Percentiles rank a stretch among this genome's conserved stretches.
Evolutionary conservation across 768 basidiomycete genomes (phyloP).

Genomic region (Russula sp.): DNA sequence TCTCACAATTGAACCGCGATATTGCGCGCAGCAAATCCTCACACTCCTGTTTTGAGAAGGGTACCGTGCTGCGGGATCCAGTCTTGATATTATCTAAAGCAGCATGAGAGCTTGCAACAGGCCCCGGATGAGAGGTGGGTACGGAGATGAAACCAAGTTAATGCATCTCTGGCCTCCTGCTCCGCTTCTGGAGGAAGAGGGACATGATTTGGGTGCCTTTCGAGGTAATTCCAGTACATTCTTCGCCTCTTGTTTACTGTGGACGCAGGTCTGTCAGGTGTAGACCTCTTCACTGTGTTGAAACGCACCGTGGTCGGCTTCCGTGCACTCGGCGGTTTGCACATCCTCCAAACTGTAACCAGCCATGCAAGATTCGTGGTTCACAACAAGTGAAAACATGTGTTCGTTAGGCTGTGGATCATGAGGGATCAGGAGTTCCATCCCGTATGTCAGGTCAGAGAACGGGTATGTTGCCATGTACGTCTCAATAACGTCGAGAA

Average conservation of each 20-base stretch:
- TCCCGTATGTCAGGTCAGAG: conserved; percentile 33
- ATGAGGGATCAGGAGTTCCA: conserved; percentile 42
- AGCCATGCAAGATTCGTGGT: conserved; percentile 45
- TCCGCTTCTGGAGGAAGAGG: conserved; percentile 38
- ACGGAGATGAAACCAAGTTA: conserved; percentile 46
- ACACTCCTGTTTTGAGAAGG: conserved; percentile 51
- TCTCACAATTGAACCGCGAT: conserved; percentile 19
- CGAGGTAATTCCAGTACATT: conserved; percentile 49
- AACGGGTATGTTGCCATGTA: conserved; percentile 30
- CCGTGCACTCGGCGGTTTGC: neutral
- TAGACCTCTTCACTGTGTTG: neutral
- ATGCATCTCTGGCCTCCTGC: conserved; percentile 43
- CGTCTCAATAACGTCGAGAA: conserved; percentile 30
- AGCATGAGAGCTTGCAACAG: neutral
- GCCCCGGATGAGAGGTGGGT: conserved; percentile 7
- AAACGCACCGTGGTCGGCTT: conserved; percentile 7
- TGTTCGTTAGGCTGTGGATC: conserved; percentile 25
- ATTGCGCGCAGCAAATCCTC: conserved; percentile 41
- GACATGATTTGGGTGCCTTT: conserved; percentile 44
- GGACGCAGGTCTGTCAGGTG: neutral
- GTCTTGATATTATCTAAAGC: conserved; percentile 46
- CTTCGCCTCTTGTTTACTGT: conserved; percentile 30
- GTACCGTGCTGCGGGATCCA: conserved; percentile 39
- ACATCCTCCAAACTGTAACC: conserved; percentile 33
- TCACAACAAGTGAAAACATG: conserved; percentile 38